Evolutionary conservation across 139 green algal species (phyloP), one percentile per base, ranked within the genome.

Genomic region (Chlamydomonas incerta): DNA sequence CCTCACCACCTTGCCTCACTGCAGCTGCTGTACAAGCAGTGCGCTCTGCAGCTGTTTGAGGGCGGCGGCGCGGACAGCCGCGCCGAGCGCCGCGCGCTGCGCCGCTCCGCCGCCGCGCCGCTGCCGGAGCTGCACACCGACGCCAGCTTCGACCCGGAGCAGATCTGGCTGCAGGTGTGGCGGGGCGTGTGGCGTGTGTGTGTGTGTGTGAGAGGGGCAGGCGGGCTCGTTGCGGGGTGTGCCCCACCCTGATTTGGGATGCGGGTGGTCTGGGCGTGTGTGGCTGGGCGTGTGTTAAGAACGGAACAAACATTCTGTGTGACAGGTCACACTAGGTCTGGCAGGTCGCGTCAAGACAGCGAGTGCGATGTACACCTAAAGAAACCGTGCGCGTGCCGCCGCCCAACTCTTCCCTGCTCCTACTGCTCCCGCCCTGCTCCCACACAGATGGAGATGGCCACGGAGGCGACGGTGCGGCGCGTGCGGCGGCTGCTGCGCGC

Each of bases 91-190:
- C 63, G 60, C 26, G 50, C 67, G 9, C 41, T 86, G 70, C n/a
- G 55, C 14, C 17, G 23, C 5, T 62, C 29, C 50, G 46, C 76
- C 33, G 33, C 34, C 33, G 72, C 65, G 17, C 62, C 80, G 17
- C 35, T 89, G 70, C 77, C 84, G 14, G 83, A 92, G 80, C 89
- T 94, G 60, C 81, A 90, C 82, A 88, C 86, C 13, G 89, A 83
- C 37, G 82, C 85, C 5, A 73, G 68, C 13, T 94, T 94, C 88
- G 89, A 94, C 68, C 81, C 83, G 11, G 91, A 94, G 88, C 91
- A 94, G 77, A 87, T 92, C 31, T 92, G 85, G 74, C 65, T 92
- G 55, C 79, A 85, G 79, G 79, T 85, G 65, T 0, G 63, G 14
- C 6, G 5, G 41, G 41, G 41, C 41, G 41, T 50, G 41, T 50